Base-by-base conservation (phyloP, 2,329 filamentous ascomycete species). In the Rutstroemia sp. region DNA sequence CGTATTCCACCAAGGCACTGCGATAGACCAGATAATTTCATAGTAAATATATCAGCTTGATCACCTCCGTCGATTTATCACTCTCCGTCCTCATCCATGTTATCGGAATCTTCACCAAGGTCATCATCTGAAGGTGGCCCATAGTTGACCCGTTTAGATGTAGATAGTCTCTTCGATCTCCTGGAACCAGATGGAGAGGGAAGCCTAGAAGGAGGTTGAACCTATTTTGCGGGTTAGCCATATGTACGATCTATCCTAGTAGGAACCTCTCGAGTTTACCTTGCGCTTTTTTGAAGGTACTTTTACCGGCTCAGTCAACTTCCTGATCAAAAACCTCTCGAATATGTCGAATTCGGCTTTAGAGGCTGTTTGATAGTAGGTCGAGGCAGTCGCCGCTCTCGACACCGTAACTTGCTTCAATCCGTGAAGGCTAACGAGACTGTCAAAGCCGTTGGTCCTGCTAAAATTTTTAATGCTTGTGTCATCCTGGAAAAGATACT, bases 361-460 rank as follows among this genome's bases (percentile, higher is more conserved):
- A 9, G 52, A 30, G n/a, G 48, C 18, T 12, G 30, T 39, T 4
- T 2, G 12, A 14, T 19, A 19, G 7, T 19, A 14, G 5, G 10
- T 19, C 30, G 34, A 19, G 5, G 6, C 6, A 14, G 8, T 1
- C 12, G 37, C n/a, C 48, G 25, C 9, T 30, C 10, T 48, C 14
- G 27, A 34, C n/a, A 64, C 54, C 3, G 49, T 61, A 18, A 65
- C 61, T 19, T 56, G 58, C 16, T 61, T 49, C 2, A 65, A 23
- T 30, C 58, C 60, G n/a, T 54, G 54, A 21, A 65, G 19, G 6
- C 12, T 18, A 25, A 51, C 8, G 5, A 65, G 49, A 6, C 10
- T 52, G 23, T 65, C 62, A 23, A 63, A 64, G 5, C 55, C 59
- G 42, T 45, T 47, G 30, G 55, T 44, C n/a, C 27, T 57, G 18